Base-by-base conservation (phyloP, 352 stramenopile genomes). In the Aphanomyces euteiches region DNA sequence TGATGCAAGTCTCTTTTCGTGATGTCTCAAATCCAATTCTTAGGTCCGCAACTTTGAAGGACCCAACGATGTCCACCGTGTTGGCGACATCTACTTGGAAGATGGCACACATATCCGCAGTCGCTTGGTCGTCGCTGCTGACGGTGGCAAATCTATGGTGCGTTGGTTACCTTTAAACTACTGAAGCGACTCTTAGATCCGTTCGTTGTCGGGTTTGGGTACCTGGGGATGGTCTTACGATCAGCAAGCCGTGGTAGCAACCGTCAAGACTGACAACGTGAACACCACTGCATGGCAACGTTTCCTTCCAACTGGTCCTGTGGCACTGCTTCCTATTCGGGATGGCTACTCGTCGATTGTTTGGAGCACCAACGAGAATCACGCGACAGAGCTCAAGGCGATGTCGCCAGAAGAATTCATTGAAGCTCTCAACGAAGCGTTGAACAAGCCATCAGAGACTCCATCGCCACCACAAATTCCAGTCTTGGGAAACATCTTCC, bases 171-270 rank as follows among this genome's bases (percentile, higher is more conserved):
- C 3, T 37, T 37, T 3, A 61, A 1, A 39, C n/a, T 61, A 3
- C 54, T 10, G 8, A 36, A 7, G 36, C 43, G 13, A 40, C n/a
- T 40, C 21, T 17, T 58, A 61, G 54, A 81, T 94, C 56, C 88
- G 90, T 56, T 86, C 82, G 72, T 77, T 96, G 47, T 87, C 88
- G 64, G 88, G 85, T 7, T 79, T 98, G 17, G 82, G 84, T 66
- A 95, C 87, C 4, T 98, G 87, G 85, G 92, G 90, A 54, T 97
- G 89, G 90, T 85, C 93, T 69, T 98, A 98, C 76, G 90, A 95
- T 74, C 92, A 98, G 72, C 81, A 95, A 60, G 92, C 90, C 0
- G 82, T 97, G 19, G 92, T 98, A n/a, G 85, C 86, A 4, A 97
- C 89, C 10, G 87, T 97, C 68, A 94, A 92, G 80, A 95, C 84